These are phyloP conservation scores for Harringtonia lauricola DNA, from an alignment of 2,329 filamentous ascomycete genomes.

Conservation along the genomic window DNA sequence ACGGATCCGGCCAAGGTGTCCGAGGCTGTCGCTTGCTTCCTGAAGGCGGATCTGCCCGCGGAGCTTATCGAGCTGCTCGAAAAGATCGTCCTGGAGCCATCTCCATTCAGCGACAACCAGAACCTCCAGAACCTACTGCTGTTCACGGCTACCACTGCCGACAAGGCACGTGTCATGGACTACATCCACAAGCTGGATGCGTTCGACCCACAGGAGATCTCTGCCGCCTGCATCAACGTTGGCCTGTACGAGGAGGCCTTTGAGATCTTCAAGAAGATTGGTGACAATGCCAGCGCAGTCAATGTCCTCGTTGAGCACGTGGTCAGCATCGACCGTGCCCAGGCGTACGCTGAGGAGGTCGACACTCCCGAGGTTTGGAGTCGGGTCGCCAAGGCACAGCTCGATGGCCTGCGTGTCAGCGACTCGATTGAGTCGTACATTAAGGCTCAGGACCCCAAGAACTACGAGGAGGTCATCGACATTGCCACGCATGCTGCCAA, in stretches of 20 bases:
- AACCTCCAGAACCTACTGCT: conserved; percentile 94
- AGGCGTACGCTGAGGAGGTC: conserved; percentile 89
- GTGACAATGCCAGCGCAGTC: conserved; percentile 75
- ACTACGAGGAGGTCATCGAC: conserved; percentile 94
- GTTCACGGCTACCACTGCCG: conserved; percentile 92
- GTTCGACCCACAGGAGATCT: conserved; percentile 88
- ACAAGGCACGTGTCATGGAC: conserved; percentile 88
- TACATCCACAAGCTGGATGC: conserved; percentile 88
- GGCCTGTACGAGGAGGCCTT: conserved; percentile 95
- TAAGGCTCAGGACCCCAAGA: conserved; percentile 82
- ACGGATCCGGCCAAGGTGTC: conserved; percentile 92
- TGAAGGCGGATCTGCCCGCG: conserved; percentile 78
- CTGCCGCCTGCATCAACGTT: conserved; percentile 84
- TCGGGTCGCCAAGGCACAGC: conserved; percentile 93
- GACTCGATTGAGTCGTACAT: conserved; percentile 97
- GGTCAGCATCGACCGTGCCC: conserved; percentile 94
- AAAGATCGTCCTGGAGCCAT: conserved; percentile 99
- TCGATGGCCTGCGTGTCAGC: conserved; percentile 84
- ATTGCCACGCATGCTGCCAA: conserved; percentile 91
- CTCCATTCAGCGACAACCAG: conserved; percentile 93
- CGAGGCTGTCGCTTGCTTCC: conserved; percentile 85
- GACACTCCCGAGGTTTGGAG: conserved; percentile 96
- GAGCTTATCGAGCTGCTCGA: conserved; percentile 96
- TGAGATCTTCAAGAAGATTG: conserved; percentile 96
- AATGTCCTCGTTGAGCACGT: conserved; percentile 92